Evolutionary conservation across 2,329 filamentous ascomycete genomes (phyloP), one percentile per base, ranked within the genome.

Genomic region (Dryadomyces quercivorus): DNA sequence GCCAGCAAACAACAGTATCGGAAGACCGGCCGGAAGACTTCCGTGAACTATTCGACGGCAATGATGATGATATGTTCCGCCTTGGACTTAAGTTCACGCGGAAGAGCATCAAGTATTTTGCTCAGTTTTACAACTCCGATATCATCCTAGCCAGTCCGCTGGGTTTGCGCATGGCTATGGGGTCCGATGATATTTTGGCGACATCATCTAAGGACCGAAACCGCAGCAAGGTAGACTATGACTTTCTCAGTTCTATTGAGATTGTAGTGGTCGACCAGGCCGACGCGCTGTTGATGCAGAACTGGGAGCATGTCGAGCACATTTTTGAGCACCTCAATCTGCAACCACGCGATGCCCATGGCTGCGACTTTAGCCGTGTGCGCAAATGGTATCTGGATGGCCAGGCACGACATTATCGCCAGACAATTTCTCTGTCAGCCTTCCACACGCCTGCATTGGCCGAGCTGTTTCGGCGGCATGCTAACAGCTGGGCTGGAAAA

Each of bases 51-150:
- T 98, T 98, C 64, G 85, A 85, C 58, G 93, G 93, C 56, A 97
- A 96, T 65, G 89, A 95, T 66, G 93, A 97, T 66, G 93, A 98
- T 70, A 93, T 94, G 80, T 98, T 97, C 72, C 83, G 92, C 3
- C 74, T 97, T 2, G 93, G 92, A n/a, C 70, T 98, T 65, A 98
- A 97, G 69, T 94, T 98, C 67, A 97, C 93, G 0, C 82, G 93
- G 58, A 97, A 96, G 70, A 95, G 90, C 0, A 76, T 97, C 65
- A 97, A 96, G 67, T 93, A 87, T 66, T 98, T 95, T 71, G 80
- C 92, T 0, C 86, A 90, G 58, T 98, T 98, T 67, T 97, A 97
- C 74, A 92, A 86, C 66, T 95, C 91, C 10, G 93, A 98, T 66
- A 90, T 98, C 60, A 88, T 98, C 54, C 76, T 98, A 53, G 90